Base-by-base conservation (phyloP, 306 rosid species). In the Fragaria nilgerrensis region DNA sequence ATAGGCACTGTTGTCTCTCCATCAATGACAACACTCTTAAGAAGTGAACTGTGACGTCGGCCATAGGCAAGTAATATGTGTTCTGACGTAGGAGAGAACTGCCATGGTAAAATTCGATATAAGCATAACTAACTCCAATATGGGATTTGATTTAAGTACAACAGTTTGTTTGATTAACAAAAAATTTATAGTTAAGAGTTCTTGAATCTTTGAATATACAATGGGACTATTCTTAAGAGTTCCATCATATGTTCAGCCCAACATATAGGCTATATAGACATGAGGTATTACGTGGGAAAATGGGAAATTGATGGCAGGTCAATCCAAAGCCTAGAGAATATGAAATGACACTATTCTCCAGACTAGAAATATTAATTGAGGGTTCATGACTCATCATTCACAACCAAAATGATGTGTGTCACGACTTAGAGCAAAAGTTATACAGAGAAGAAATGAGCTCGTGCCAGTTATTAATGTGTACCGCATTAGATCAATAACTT, bases 1-100 rank as follows among this genome's bases (percentile, higher is more conserved):
- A 93, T 88, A 76, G 99, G 99, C 68, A 91, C 82, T 2, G 99
- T 96, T 75, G 96, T 87, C 87, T 96, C 98, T 64, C 97, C 98
- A 79, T 96, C 98, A 78, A 93, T 91, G 67, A 93, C 94, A 75
- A 96, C 85, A 82, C 94, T 91, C 84, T 91, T 96, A 68, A 88
- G 88, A 79, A 88, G 92, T 16, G 90, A 88, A 77, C 82, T 67
- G 78, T 88, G 90, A 13, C 92, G 87, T 5, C 92, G 87, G n/a
- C 92, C 89, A 39, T 88, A 88, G 17, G 92, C 92, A 75, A 88
- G 90, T 78, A 88, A 80, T 61, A 86, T 61, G 69, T 86, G 92
- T 78, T 88, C 92, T 43, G 90, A 86, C 0, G 90, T 88, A 45
- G 92, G 92, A 76, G 92, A 88, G 84, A 86, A 86, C 90, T 86